These are phyloP conservation scores for Xylaria cubensis DNA, from an alignment of 495 filamentous ascomycete genomes.

Conservation along the genomic window DNA sequence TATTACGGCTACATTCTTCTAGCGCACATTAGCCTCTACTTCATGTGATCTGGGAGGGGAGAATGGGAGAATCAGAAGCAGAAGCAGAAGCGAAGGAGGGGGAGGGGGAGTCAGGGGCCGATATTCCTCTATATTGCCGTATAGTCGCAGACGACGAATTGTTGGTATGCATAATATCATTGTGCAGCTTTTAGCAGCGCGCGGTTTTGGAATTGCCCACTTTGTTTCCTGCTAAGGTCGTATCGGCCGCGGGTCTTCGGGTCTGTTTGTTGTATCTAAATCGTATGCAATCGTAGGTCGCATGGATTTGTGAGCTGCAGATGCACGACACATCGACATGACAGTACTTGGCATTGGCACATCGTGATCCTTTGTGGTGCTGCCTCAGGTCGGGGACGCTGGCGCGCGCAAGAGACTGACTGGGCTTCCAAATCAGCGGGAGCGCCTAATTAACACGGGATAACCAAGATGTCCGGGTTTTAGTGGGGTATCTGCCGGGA, in stretches of 20 bases:
- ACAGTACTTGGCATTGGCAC: constrained; percentile 24
- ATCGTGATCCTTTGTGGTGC: not conserved
- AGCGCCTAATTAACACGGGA: constrained; percentile 1
- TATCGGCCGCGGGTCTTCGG: not conserved
- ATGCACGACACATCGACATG: constrained; percentile 25
- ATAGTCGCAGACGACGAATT: not conserved
- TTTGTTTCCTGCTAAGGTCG: not conserved
- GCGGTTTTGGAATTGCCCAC: constrained; percentile 1
- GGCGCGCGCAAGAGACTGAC: too few relatives aligned
- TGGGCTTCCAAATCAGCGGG: constrained; percentile 20
- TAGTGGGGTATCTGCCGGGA: not conserved
- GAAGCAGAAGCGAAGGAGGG: not conserved
- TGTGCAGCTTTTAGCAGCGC: not conserved
- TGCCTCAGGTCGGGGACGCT: not conserved
- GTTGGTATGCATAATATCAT: constrained; percentile 4
- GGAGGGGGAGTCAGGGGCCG: not conserved
- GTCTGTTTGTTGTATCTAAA: not conserved
- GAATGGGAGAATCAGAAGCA: not conserved
- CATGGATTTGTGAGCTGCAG: constrained; percentile 14
- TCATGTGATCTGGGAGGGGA: not conserved
- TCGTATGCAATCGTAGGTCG: constrained; percentile 1
- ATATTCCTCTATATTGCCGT: not conserved
- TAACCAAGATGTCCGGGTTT: not conserved
- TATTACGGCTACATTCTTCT: not conserved
- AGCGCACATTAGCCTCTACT: not conserved